phyloP scores from a whole-genome alignment of 2,329 filamentous ascomycete genomes.

The Cadophora sp. region DNA sequence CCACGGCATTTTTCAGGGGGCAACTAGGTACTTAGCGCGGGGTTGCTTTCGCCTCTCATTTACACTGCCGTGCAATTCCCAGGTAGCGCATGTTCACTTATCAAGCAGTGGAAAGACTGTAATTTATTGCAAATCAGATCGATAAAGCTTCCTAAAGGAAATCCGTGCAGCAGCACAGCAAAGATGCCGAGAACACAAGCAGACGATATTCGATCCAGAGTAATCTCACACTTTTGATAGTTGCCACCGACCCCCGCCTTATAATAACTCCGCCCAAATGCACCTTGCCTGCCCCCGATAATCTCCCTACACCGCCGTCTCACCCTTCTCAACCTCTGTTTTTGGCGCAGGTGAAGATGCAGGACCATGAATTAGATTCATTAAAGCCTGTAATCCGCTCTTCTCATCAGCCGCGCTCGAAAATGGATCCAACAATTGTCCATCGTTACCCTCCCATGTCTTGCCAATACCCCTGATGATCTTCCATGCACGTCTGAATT shows the following conservation, averaged over 20 bases:
- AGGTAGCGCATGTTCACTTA: too few relatives aligned
- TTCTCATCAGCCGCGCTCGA: constrained; percentile 24
- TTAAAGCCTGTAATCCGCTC: constrained; percentile 32
- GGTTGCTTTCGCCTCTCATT: not conserved
- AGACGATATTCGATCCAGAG: not conserved
- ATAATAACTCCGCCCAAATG: not conserved
- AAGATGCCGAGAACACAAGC: not conserved
- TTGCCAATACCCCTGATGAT: constrained; percentile 66
- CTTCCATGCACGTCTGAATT: constrained; percentile 81
- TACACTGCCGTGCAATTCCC: too few relatives aligned
- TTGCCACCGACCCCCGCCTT: not conserved
- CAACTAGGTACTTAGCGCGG: constrained; percentile 2
- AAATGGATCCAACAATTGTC: constrained; percentile 37
- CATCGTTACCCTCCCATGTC: constrained; percentile 31
- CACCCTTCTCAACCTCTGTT: not conserved
- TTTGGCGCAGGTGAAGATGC: not conserved
- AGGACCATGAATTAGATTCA: constrained; percentile 40
- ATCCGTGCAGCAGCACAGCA: not conserved
- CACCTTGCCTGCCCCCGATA: not conserved
- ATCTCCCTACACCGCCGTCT: not conserved
- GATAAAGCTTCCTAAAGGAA: not conserved
- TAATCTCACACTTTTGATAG: constrained; percentile 4
- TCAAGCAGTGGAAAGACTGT: too few relatives aligned
- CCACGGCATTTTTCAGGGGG: too few relatives aligned
- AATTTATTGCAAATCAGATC: too few relatives aligned